Percentiles rank a stretch among this genome's conserved stretches.
Conservation (phyloP, 2,329 filamentous ascomycete genomes). For the Fragosphaeria purpurea region DNA sequence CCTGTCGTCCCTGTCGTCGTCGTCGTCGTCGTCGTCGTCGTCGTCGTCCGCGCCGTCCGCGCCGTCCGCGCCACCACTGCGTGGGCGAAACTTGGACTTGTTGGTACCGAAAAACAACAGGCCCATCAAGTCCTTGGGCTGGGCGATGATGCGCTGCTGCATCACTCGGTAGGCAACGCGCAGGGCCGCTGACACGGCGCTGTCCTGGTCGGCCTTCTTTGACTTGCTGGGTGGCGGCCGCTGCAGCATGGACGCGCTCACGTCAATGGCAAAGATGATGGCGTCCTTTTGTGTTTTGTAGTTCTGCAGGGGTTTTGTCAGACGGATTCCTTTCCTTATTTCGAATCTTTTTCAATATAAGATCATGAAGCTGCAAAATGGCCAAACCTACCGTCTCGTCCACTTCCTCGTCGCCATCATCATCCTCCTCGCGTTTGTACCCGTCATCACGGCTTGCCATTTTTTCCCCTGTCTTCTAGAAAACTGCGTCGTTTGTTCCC, state of each 20-base stretch:
- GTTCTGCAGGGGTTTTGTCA: constrained; percentile 2
- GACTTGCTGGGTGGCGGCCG: constrained; percentile 57
- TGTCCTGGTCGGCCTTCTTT: constrained; percentile 71
- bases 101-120: constrained; percentile 86
- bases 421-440: constrained; percentile 41
- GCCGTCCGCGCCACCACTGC: neutral
- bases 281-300: constrained; percentile 94
- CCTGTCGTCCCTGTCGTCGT: constrained; percentile 31
- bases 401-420: constrained; percentile 57
- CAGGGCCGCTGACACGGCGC: constrained; percentile 69
- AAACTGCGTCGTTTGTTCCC: neutral
- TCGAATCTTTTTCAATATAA: too few species aligned
- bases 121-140: constrained; percentile 94
- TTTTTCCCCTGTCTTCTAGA: too few species aligned
- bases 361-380: too few species aligned
- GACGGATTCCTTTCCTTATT: too few species aligned
- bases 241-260: constrained; percentile 78
- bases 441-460: constrained; percentile 25
- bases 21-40: neutral
- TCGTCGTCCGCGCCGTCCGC: neutral
- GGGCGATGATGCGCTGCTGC: constrained; percentile 97
- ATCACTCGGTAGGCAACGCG: constrained; percentile 93
- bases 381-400: constrained; percentile 20
- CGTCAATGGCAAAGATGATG: constrained; percentile 91
- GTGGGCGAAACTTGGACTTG: constrained; percentile 60